Percentiles rank a stretch among this genome's conserved stretches.
phyloP scores from a whole-genome alignment of 768 basidiomycete genomes.

The Mycena alexandri region DNA sequence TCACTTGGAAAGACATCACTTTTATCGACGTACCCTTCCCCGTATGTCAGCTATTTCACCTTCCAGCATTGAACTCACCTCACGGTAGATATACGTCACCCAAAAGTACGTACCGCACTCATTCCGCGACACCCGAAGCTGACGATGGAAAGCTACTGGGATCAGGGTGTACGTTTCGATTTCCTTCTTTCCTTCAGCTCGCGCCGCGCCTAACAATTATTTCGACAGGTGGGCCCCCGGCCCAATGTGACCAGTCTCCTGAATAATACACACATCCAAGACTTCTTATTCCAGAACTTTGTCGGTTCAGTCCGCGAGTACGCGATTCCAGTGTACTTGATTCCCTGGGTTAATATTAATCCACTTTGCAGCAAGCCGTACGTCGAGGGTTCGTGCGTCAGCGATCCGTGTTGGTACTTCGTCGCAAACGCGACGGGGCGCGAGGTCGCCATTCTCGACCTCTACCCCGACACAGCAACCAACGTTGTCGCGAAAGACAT shows the following conservation, averaged over 20 bases:
- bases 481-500: slow-evolving; percentile 66
- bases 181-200: not conserved
- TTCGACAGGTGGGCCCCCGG: slow-evolving; percentile 52
- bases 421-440: slow-evolving; percentile 68
- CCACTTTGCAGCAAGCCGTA: slow-evolving; percentile 52
- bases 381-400: slow-evolving; percentile 70
- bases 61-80: not conserved
- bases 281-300: slow-evolving; percentile 69
- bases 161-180: slow-evolving; percentile 61
- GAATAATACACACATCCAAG: slow-evolving; percentile 69
- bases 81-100: slow-evolving; percentile 67
- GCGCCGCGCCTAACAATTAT: not conserved
- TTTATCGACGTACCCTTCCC: slow-evolving; percentile 69
- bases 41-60: slow-evolving; percentile 46
- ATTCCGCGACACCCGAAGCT: not conserved
- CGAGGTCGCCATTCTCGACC: slow-evolving; percentile 70
- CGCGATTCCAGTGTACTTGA: slow-evolving; percentile 21
- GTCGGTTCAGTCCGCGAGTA: slow-evolving; percentile 64
- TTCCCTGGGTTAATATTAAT: not conserved
- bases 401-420: slow-evolving; percentile 72
- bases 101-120: slow-evolving; percentile 63
- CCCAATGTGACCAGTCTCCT: slow-evolving; percentile 57
- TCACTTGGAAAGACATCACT: slow-evolving; percentile 70
- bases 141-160: slow-evolving; percentile 65
- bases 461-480: slow-evolving; percentile 66